Evolutionary conservation across 2,329 filamentous ascomycete genomes (phyloP).

Genomic region (Neospermospora avenae): DNA sequence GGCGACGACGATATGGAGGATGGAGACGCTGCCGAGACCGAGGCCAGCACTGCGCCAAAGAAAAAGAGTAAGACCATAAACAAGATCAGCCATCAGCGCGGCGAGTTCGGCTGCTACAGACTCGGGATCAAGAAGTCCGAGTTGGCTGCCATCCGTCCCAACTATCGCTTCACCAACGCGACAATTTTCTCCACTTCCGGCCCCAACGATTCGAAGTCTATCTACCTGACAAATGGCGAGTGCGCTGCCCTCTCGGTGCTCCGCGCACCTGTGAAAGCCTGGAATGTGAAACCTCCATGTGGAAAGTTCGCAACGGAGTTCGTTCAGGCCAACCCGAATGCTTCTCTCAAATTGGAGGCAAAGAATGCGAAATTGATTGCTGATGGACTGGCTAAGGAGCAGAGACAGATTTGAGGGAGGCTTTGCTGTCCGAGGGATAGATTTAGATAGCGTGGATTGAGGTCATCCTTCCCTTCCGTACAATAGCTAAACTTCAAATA

Average conservation of each 20-base stretch:
- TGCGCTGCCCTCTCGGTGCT: neutral
- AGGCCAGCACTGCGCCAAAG: neutral
- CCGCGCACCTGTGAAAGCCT: neutral
- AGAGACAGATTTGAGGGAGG: too few relatives aligned
- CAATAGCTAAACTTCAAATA: too few relatives aligned
- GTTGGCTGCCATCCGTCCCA: neutral
- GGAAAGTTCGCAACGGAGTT: neutral
- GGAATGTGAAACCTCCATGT: neutral
- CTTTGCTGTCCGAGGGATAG: too few relatives aligned
- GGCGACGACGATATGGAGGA: neutral
- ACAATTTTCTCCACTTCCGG: neutral
- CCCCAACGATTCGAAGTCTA: neutral
- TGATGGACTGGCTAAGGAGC: neutral
- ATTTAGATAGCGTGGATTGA: too few relatives aligned
- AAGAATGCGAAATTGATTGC: neutral
- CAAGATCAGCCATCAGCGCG: neutral
- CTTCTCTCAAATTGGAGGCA: neutral
- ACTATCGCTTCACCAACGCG: neutral
- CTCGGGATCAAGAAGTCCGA: neutral
- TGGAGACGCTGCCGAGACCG: neutral
- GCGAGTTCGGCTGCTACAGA: neutral
- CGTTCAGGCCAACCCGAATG: neutral
- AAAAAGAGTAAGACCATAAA: neutral
- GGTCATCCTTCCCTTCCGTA: too few relatives aligned
- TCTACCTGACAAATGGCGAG: neutral